Base-by-base conservation (phyloP, 75 land plant species). In the Ceratopteris richardii region DNA sequence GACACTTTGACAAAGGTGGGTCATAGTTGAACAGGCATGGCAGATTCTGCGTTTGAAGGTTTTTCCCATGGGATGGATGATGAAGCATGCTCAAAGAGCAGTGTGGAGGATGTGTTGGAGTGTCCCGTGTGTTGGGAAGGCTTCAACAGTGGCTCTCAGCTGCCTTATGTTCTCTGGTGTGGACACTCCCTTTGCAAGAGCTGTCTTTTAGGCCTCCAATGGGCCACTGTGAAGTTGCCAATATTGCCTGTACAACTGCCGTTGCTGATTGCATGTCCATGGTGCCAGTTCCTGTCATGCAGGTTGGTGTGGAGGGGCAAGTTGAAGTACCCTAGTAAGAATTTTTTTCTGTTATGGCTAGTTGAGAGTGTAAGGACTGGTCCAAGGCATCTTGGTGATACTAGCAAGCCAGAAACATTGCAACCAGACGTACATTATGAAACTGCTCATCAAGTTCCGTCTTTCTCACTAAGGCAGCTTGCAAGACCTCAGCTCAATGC, bases 51-150 rank as follows among this genome's bases (percentile, higher is more conserved):
- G 9, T 33, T 4, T 33, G 37, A 33, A 33, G 9, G 9, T 9
- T 33, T 9, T 33, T 33, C 37, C 3, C 37, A 33, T 33, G 37
- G 37, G 37, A 9, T 33, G 3, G 88, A 82, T 53, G 85, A 82
- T 71, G 89, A 85, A 18, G 72, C 6, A 29, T 72, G 77, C 50
- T 78, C 86, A 22, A 58, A 61, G 29, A 40, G 72, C 50, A 73
- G 82, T 47, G 55, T 64, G 51, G 96, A 93, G 61, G 98, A 93
- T 70, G 78, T 80, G 5, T 67, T 93, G 7, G 98, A 93, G 67
- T 93, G 98, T 58, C 98, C 95, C 29, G 84, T 93, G 33, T 93
- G 98, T 64, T 89, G 90, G 78, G 98, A 93, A 55, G 76, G 81
- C 28, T 93, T 93, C 57, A 83, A 93, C 61, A 88, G 76, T 52